Conservation (phyloP, 2,329 filamentous ascomycete species). For the Exophiala sp. region DNA sequence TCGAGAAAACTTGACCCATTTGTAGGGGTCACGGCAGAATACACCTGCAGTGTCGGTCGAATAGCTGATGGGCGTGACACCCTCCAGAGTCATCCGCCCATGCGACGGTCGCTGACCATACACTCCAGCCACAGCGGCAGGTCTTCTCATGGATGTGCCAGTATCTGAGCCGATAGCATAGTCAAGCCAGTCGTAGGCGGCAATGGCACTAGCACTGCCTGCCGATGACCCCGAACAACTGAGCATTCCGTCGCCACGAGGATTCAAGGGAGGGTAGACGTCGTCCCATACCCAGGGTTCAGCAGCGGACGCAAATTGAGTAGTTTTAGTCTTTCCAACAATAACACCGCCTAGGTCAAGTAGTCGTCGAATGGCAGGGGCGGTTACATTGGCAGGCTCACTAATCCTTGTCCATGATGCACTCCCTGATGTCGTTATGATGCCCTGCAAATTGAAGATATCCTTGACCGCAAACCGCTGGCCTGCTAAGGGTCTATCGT, state of each 20-base stretch:
- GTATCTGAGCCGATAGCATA: constrained; percentile 41
- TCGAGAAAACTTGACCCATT: constrained; percentile 21
- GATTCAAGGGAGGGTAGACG: constrained; percentile 38
- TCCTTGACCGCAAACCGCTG: constrained; percentile 24
- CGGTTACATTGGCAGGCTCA: constrained; percentile 8
- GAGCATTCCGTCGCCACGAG: constrained; percentile 37
- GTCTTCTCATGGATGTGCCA: constrained; percentile 46
- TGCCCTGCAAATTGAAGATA: constrained; percentile 18
- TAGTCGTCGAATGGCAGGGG: constrained; percentile 18
- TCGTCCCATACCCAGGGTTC: constrained; percentile 31
- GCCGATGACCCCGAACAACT: constrained; percentile 28
- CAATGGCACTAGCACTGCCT: constrained; percentile 32
- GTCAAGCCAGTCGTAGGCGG: constrained; percentile 42
- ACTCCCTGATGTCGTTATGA: constrained; percentile 18
- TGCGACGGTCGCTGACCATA: constrained; percentile 45
- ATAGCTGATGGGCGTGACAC: constrained; percentile 42
- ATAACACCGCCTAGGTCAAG: constrained; percentile 20
- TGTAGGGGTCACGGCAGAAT: constrained; percentile 33
- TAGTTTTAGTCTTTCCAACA: constrained; percentile 20
- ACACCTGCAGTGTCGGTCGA: constrained; percentile 47
- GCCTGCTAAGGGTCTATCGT: constrained; percentile 17
- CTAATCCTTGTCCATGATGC: constrained; percentile 11
- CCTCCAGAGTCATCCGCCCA: constrained; percentile 39
- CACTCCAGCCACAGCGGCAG: constrained; percentile 41
- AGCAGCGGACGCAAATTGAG: constrained; percentile 21